phyloP scores from a whole-genome alignment of 345 rosid genomes.

The Fremontodendron californicum region DNA sequence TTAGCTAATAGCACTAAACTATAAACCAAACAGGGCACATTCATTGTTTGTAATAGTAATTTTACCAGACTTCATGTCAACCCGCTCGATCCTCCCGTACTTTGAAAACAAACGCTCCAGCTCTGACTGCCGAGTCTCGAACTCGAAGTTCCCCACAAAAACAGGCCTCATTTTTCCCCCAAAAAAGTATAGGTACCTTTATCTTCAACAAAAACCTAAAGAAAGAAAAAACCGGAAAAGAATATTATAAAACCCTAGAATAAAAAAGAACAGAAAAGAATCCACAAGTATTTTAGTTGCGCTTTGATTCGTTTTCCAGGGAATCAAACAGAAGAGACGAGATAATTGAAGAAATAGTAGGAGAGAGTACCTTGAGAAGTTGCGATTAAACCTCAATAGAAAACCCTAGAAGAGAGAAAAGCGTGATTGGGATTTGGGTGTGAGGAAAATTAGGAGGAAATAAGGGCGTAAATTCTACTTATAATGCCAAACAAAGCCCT shows the following conservation, averaged over 20 bases:
- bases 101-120: constrained; percentile 69
- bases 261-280: neutral
- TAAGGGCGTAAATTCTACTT: neutral
- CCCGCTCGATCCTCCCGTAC: constrained; percentile 74
- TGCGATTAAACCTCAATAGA: neutral
- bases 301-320: neutral
- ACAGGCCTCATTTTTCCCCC: constrained; percentile 48
- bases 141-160: constrained; percentile 78
- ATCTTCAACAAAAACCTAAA: constrained; percentile 12
- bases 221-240: neutral
- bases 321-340: neutral
- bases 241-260: neutral
- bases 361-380: constrained; percentile 5
- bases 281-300: neutral
- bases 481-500: neutral
- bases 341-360: neutral
- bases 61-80: constrained; percentile 91
- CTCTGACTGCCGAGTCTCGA: constrained; percentile 76
- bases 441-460: too few relatives aligned
- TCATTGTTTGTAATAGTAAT: neutral
- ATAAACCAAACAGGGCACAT: neutral
- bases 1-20: neutral
- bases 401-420: constrained; percentile 5
- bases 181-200: neutral
- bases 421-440: neutral